Conservation (phyloP, 2,329 filamentous ascomycete species). For the Orbilia blumenaviensis region DNA sequence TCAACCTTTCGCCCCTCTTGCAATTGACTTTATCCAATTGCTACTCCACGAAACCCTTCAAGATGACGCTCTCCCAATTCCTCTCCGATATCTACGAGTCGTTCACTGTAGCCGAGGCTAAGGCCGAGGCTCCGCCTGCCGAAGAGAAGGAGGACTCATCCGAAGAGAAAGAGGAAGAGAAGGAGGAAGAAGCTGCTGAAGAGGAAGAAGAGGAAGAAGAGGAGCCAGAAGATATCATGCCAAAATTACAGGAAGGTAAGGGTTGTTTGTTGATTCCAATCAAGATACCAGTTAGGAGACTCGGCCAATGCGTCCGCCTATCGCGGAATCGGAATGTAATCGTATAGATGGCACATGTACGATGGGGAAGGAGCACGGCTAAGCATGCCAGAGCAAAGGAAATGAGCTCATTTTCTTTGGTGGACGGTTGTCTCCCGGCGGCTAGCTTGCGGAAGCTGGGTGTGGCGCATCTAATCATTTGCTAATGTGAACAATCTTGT, state of each 20-base stretch:
- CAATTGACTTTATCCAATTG: constrained; percentile 28
- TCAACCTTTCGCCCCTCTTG: constrained; percentile 28
- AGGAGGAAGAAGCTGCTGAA: constrained; percentile 61
- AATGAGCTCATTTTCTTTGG: neutral
- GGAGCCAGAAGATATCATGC: constrained; percentile 85
- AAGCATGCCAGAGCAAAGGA: neutral
- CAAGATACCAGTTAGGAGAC: neutral
- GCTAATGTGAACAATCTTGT: constrained; percentile 3
- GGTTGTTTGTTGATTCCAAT: constrained; percentile 57
- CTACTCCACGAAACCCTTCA: constrained; percentile 18
- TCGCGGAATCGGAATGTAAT: constrained; percentile 1
- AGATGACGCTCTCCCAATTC: constrained; percentile 55
- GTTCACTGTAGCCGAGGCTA: constrained; percentile 64
- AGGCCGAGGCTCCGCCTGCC: constrained; percentile 68
- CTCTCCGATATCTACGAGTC: constrained; percentile 58
- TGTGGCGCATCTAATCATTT: constrained; percentile 5
- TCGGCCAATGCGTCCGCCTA: neutral
- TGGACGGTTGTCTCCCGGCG: constrained; percentile 1
- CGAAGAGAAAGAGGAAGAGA: constrained; percentile 67
- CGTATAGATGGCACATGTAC: neutral
- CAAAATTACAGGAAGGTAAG: constrained; percentile 90
- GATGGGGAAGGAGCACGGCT: neutral
- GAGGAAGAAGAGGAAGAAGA: constrained; percentile 88
- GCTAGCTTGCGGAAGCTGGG: neutral
- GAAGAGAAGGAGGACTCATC: constrained; percentile 75